phyloP scores from a whole-genome alignment of 805 yeast species.

The Metschnikowia cerradonensis region DNA sequence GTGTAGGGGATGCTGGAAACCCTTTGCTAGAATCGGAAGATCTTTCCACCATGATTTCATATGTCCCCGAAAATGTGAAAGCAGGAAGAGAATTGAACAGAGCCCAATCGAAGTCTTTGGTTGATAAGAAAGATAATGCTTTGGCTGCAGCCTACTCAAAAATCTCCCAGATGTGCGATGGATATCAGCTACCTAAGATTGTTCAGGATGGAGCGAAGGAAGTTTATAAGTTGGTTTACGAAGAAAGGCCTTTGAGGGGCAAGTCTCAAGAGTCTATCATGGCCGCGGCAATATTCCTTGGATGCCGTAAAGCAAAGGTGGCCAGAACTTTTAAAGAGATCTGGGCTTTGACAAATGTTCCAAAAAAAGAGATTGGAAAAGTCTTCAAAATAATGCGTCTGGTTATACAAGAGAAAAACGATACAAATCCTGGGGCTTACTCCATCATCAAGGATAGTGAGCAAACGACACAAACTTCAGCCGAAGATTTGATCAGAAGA shows the following conservation, averaged over 20 bases:
- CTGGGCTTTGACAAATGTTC: conserved; percentile 90
- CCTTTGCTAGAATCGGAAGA: conserved; percentile 89
- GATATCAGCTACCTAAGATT: conserved; percentile 87
- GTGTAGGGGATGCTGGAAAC: conserved; percentile 97
- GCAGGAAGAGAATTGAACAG: conserved; percentile 86
- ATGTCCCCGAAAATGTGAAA: conserved; percentile 78
- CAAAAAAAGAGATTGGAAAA: conserved; percentile 90
- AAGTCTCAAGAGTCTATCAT: conserved; percentile 89
- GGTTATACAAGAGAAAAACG: conserved; percentile 54
- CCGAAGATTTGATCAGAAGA: conserved; percentile 92
- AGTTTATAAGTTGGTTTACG: conserved; percentile 87
- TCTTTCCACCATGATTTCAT: conserved; percentile 86
- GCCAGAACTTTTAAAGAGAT: conserved; percentile 95
- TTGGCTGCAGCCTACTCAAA: conserved; percentile 84
- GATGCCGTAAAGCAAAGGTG: conserved; percentile 90
- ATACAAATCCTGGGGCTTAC: conserved; percentile 40
- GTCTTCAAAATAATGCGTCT: conserved; percentile 77
- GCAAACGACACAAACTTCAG: conserved; percentile 79
- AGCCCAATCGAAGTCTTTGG: conserved; percentile 81
- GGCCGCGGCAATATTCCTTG: conserved; percentile 94
- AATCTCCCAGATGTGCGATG: conserved; percentile 95
- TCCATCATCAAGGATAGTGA: conserved; percentile 45
- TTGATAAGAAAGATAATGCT: conserved; percentile 84
- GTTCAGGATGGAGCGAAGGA: conserved; percentile 98
- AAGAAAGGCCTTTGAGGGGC: conserved; percentile 80